phyloP scores from a whole-genome alignment of 163 green algal species.

The Coccomyxa subellipsoidea region DNA sequence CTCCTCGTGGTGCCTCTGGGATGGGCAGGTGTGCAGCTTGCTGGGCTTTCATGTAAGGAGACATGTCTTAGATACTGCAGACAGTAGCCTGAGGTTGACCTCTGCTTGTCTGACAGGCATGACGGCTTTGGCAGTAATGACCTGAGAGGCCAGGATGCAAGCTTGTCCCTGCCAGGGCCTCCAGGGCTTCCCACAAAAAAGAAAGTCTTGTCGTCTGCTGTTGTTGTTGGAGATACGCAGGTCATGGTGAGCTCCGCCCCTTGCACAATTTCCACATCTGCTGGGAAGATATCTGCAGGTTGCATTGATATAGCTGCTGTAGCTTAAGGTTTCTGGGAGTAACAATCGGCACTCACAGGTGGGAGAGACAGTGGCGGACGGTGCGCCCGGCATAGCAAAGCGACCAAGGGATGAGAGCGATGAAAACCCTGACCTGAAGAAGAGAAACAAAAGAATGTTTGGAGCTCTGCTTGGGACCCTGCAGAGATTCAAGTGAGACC shows the following conservation, averaged over 20 bases:
- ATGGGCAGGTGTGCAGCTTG: not conserved
- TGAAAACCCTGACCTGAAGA: conserved; percentile 43
- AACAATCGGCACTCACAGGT: too few species aligned
- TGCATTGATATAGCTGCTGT: too few species aligned
- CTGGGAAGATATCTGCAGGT: too few species aligned
- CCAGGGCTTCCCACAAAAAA: not conserved
- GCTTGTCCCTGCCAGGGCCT: not conserved
- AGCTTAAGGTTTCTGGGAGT: too few species aligned
- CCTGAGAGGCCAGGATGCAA: not conserved
- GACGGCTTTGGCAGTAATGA: not conserved
- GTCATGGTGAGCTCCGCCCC: not conserved
- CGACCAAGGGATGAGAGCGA: conserved; percentile 23
- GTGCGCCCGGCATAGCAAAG: conserved; percentile 19
- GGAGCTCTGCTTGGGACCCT: conserved; percentile 58
- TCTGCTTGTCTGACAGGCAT: too few species aligned
- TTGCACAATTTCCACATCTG: too few species aligned
- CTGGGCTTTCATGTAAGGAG: too few species aligned
- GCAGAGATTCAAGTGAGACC: conserved; percentile 47
- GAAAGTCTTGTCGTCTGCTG: not conserved
- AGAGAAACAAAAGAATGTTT: conserved; percentile 58
- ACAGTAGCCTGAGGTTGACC: too few species aligned
- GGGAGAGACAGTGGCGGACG: not conserved
- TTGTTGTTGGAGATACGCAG: not conserved
- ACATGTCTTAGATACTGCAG: too few species aligned
- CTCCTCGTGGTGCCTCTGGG: not conserved